Evolutionary conservation across 495 filamentous ascomycete species (phyloP), one percentile per base, ranked within the genome.

Genomic region (Sphaerosporella brunnea): DNA sequence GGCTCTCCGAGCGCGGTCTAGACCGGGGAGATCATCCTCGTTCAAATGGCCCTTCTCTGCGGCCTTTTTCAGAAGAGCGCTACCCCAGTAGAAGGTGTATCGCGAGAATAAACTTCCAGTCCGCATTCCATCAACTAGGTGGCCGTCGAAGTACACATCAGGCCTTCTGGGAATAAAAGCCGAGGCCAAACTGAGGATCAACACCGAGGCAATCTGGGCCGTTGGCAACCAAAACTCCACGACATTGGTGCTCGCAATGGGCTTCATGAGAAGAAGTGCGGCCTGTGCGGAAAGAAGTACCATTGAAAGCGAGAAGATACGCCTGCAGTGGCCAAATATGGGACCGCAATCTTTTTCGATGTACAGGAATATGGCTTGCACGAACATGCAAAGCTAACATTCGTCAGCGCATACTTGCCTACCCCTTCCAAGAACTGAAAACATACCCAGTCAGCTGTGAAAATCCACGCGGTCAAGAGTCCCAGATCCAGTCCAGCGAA

Each of bases 71-170:
- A 87, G 68, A 0, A 84, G 25, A 1, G 52, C 53, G 2, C 50
- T 59, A 7, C 72, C 69, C 82, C 82, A 88, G 28, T 58, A 55
- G 53, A 75, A 86, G 5, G 68, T 82, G 55, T 73, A 78, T 23
- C 77, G 73, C 35, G 64, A 68, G 36, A 77, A 62, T 0, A 75
- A 69, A 3, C 77, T 78, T 8, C 64, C 69, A 0, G 77, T 79
- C 37, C 65, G 67, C 61, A 80, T 69, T 25, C 68, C 62, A 56
- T 87, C 83, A 8, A 90, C 78, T 8, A 65, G 52, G 35, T 70
- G 60, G 23, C 72, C 79, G 18, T 69, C 53, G 42, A 66, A 68
- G 35, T 65, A 76, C 28, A 90, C 73, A 40, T 77, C 68, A 7
- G 83, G 82, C 15, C 82, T 69, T 30, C 83, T 71, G 7, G 80